Evolutionary conservation across 2,329 filamentous ascomycete species (phyloP).

Genomic region (Coleophoma eucalyptorum): DNA sequence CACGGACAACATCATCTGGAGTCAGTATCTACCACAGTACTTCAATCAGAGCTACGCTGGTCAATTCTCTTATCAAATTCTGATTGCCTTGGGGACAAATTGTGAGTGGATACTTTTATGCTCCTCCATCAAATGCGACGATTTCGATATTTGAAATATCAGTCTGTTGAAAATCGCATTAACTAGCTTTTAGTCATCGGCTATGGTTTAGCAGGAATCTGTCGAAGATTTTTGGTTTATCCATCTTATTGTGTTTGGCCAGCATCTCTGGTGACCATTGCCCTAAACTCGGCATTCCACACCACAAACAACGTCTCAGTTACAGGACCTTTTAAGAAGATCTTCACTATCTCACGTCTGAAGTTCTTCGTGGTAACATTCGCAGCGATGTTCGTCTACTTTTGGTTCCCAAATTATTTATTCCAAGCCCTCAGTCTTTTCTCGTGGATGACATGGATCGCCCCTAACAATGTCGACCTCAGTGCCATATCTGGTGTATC

Average conservation of each 20-base stretch:
- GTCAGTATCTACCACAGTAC: slow-evolving; percentile 43
- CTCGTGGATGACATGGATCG: slow-evolving; percentile 51
- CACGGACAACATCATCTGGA: slow-evolving; percentile 46
- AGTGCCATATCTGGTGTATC: slow-evolving; percentile 32
- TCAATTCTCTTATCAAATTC: slow-evolving; percentile 44
- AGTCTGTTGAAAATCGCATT: too few species aligned
- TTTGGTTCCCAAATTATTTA: slow-evolving; percentile 47
- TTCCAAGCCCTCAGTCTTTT: slow-evolving; percentile 43
- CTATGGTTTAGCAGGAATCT: slow-evolving; percentile 49
- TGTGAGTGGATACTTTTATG: slow-evolving; percentile 11
- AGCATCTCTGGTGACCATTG: slow-evolving; percentile 40
- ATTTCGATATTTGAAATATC: too few species aligned
- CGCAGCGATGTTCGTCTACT: slow-evolving; percentile 44
- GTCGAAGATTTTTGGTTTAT: slow-evolving; percentile 46
- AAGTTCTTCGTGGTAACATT: slow-evolving; percentile 41
- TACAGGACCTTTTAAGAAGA: slow-evolving; percentile 35
- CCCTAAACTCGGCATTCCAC: slow-evolving; percentile 44
- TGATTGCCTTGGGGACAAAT: slow-evolving; percentile 46
- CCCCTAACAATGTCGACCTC: slow-evolving; percentile 35
- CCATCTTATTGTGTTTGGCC: slow-evolving; percentile 50
- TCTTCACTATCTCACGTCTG: slow-evolving; percentile 39
- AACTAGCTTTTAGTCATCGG: slow-evolving; percentile 35
- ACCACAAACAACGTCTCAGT: slow-evolving; percentile 17
- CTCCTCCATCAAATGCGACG: too few species aligned
- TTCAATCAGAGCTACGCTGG: slow-evolving; percentile 47